Evolutionary conservation across 345 rosid species (phyloP), one percentile per base, ranked within the genome.

Genomic region (Boechera retrofracta): DNA sequence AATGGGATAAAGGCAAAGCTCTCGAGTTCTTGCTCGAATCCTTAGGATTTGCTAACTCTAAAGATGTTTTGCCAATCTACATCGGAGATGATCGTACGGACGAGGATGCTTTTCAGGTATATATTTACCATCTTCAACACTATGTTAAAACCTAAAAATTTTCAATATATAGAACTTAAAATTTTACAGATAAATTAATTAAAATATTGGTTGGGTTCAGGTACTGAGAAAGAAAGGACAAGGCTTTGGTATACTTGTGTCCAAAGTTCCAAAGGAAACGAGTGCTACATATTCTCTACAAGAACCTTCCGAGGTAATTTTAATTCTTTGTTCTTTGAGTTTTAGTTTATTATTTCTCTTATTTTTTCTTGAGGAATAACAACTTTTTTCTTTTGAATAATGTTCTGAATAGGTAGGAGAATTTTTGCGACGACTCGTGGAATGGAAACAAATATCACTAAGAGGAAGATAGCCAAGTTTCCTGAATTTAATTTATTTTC

Each of bases 1-100:
- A 89, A 81, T 94, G 97, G 98, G 94, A 94, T 77, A 94, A 94
- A 71, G 98, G 97, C 48, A 91, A 86, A 76, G 98, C 98, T 76
- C 88, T 94, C n/a, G 89, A 91, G 62, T 94, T 87, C 80, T 84
- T 94, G 81, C 71, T 94, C 3, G 88, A 90, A 63, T 80, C 93
- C 6, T 55, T 62, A 85, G 97, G 97, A 61, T 91, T 76, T 47
- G 84, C 93, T 10, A 70, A 87, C 64, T 85, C 89, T 39, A 64
- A 47, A 8, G 83, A 89, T 75, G 97, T 89, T 68, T 77, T 94
- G 0, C 98, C 98, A 0, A 80, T 94, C 26, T 94, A 92, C 21
- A 89, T 94, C 9, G 98, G 98, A 1, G 98, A 94, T 73, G 98
- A 94, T 78, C 85, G 89, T 4, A 90, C 93, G 0, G 98, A 94